Conservation (phyloP, 768 basidiomycete genomes). For the Scleroderma bovista region DNA sequence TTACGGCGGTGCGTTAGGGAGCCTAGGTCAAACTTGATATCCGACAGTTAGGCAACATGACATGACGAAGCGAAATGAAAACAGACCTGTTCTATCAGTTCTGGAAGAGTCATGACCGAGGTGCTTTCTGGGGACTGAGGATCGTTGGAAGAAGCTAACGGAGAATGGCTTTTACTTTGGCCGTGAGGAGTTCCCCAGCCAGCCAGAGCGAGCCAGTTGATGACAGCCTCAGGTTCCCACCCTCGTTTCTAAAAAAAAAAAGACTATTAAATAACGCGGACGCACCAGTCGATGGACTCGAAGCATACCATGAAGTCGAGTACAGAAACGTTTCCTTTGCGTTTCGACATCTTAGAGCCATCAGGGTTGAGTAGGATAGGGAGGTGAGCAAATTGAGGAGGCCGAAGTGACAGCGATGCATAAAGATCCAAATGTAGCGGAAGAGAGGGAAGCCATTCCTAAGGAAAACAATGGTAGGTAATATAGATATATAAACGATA, state of each 20-base stretch:
- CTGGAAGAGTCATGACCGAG: slow-evolving; percentile 49
- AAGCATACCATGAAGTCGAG: slow-evolving; percentile 76
- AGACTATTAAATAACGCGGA: no score
- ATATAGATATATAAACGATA: neutral
- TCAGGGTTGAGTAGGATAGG: slow-evolving; percentile 87
- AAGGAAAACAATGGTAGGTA: neutral
- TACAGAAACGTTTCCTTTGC: slow-evolving; percentile 85
- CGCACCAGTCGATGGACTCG: neutral
- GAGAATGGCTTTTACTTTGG: slow-evolving; percentile 11
- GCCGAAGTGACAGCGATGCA: slow-evolving; percentile 59
- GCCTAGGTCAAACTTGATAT: slow-evolving; percentile 63
- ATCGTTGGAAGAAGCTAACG: slow-evolving; percentile 11
- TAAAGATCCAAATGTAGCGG: slow-evolving; percentile 91
- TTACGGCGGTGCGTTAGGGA: slow-evolving; percentile 78
- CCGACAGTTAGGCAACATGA: neutral
- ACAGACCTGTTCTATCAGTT: slow-evolving; percentile 62
- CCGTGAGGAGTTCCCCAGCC: slow-evolving; percentile 74
- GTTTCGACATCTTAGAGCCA: slow-evolving; percentile 92
- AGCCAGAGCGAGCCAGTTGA: slow-evolving; percentile 93
- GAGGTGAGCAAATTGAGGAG: slow-evolving; percentile 86
- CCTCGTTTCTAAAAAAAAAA: slow-evolving; percentile 66
- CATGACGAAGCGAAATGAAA: neutral
- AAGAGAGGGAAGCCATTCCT: slow-evolving; percentile 97
- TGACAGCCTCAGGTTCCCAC: slow-evolving; percentile 84
- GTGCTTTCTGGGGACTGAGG: slow-evolving; percentile 59